Conservation (phyloP, 2,329 filamentous ascomycete genomes). For the Trichoderma sp. region DNA sequence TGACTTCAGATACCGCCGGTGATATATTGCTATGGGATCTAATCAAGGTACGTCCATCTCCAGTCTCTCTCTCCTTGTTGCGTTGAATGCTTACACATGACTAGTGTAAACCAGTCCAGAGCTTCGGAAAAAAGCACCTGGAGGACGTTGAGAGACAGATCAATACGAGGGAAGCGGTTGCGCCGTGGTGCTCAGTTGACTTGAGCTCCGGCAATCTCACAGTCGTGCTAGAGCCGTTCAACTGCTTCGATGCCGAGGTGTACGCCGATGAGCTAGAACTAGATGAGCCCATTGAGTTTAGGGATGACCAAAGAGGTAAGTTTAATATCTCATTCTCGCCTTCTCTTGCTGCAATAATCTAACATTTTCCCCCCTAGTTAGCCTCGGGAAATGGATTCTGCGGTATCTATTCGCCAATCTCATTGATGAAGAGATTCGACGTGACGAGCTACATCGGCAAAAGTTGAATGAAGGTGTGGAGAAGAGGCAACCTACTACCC, state of each 20-base stretch:
- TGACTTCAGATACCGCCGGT: conserved; percentile 92
- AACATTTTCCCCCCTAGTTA: conserved; percentile 62
- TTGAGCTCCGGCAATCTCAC: conserved; percentile 89
- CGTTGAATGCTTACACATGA: conserved; percentile 23
- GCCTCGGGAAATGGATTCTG: conserved; percentile 94
- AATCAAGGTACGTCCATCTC: conserved; percentile 62
- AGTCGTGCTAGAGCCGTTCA: conserved; percentile 88
- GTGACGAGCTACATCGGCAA: conserved; percentile 74
- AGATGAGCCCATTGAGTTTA: conserved; percentile 74
- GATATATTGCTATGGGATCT: conserved; percentile 96
- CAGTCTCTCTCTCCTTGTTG: background rate
- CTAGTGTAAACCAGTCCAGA: conserved; percentile 81
- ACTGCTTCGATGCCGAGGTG: conserved; percentile 96
- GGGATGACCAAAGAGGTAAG: conserved; percentile 91
- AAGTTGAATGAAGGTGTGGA: conserved; percentile 65
- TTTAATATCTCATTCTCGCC: conserved; percentile 15
- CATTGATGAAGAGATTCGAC: conserved; percentile 84
- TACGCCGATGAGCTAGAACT: conserved; percentile 87
- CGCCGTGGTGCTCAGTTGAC: conserved; percentile 95
- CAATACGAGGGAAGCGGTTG: conserved; percentile 85
- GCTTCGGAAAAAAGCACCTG: conserved; percentile 91
- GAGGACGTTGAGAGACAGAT: conserved; percentile 87
- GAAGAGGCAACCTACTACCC: conserved; percentile 57
- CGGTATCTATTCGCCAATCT: conserved; percentile 88
- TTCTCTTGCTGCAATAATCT: conserved; percentile 26